Evolutionary conservation across 1,284 basidiomycete species (phyloP).

Genomic region (Leucoagaricus sp.): DNA sequence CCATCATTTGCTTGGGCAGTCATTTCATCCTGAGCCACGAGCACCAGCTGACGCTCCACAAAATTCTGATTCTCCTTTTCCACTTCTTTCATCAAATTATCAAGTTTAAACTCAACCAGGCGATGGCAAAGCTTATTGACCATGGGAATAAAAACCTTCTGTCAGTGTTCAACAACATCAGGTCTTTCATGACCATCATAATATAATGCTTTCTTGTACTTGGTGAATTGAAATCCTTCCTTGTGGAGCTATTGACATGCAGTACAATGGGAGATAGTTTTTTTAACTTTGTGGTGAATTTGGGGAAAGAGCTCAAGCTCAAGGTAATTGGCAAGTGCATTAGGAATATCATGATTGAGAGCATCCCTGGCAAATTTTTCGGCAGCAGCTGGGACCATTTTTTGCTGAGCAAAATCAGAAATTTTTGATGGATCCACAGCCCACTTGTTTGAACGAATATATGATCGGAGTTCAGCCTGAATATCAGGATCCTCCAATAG

Average conservation of each 20-base stretch:
- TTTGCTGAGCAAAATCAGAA: constrained; percentile 23
- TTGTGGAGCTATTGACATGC: constrained; percentile 23
- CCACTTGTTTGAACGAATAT: constrained; percentile 19
- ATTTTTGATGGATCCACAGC: constrained; percentile 35
- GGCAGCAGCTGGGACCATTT: constrained; percentile 29
- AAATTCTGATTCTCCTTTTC: constrained; percentile 20
- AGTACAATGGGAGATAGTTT: constrained; percentile 28
- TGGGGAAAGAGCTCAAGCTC: constrained; percentile 36
- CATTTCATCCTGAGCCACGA: no score
- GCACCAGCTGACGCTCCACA: constrained; percentile 29
- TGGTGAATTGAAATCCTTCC: constrained; percentile 33
- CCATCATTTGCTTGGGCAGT: constrained; percentile 38
- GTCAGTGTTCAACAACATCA: constrained; percentile 26
- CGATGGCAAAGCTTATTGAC: constrained; percentile 24
- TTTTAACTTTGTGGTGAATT: constrained; percentile 30
- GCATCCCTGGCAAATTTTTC: constrained; percentile 29
- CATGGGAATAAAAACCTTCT: constrained; percentile 23
- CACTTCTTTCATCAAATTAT: constrained; percentile 25
- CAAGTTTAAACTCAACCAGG: constrained; percentile 27
- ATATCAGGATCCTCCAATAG: constrained; percentile 27
- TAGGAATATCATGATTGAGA: constrained; percentile 35
- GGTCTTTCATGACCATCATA: constrained; percentile 28
- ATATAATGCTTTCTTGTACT: constrained; percentile 30
- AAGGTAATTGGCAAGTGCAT: constrained; percentile 36
- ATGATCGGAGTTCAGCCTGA: constrained; percentile 26